Conservation (phyloP, 2,329 filamentous ascomycete species). For the Phoma sp. region DNA sequence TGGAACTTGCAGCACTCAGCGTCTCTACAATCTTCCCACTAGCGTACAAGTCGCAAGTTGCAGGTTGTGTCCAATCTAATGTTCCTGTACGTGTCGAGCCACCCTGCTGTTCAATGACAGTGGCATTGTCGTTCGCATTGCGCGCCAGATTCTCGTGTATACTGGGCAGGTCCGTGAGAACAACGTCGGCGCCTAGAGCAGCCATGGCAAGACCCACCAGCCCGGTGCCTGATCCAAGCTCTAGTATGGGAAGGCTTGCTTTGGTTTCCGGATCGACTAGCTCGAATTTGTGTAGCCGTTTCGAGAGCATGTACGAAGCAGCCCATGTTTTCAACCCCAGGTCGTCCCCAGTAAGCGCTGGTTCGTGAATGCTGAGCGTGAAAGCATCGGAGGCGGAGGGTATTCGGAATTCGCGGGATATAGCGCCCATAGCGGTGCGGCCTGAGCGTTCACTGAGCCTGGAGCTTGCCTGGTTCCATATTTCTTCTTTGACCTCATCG, state of each 20-base stretch:
- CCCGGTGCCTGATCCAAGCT: slow-evolving; percentile 89
- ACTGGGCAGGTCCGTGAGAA: slow-evolving; percentile 81
- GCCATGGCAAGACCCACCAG: slow-evolving; percentile 88
- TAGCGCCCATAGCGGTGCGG: slow-evolving; percentile 69
- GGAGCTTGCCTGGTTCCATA: slow-evolving; percentile 81
- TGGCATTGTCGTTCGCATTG: slow-evolving; percentile 71
- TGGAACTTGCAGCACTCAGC: slow-evolving; percentile 20
- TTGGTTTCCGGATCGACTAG: slow-evolving; percentile 10
- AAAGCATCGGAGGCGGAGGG: slow-evolving; percentile 50
- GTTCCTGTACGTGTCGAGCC: slow-evolving; percentile 67
- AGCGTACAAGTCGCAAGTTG: slow-evolving; percentile 47
- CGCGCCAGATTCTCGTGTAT: slow-evolving; percentile 81
- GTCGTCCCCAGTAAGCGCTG: slow-evolving; percentile 84
- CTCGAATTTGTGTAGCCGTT: slow-evolving; percentile 61
- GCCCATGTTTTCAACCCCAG: slow-evolving; percentile 96
- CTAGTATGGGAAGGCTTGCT: slow-evolving; percentile 59
- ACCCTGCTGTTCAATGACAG: slow-evolving; percentile 60
- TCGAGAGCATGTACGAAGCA: slow-evolving; percentile 83
- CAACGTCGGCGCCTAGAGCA: slow-evolving; percentile 68
- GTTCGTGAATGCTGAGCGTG: slow-evolving; percentile 79
- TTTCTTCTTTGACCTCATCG: slow-evolving; percentile 67
- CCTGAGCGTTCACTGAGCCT: slow-evolving; percentile 87
- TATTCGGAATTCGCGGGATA: slow-evolving; percentile 66
- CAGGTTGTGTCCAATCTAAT: slow-evolving; percentile 74
- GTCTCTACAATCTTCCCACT: slow-evolving; percentile 6